phyloP scores from a whole-genome alignment of 352 stramenopile species.

The Phytophthora tentaculata region DNA sequence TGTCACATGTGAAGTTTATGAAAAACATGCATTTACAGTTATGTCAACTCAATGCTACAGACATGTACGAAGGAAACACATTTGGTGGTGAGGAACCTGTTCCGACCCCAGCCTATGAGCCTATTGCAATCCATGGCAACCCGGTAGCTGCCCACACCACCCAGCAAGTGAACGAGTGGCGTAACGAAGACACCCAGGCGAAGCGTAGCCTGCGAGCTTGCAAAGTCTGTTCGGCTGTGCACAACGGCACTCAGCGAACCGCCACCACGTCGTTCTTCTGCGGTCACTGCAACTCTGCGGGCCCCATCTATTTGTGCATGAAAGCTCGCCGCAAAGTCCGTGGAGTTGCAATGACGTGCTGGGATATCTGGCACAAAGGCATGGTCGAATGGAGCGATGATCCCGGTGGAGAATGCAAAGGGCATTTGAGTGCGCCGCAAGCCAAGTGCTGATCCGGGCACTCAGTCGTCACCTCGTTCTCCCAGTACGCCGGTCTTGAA shows the following conservation, averaged over 20 bases:
- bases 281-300: neutral
- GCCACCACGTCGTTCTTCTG: neutral
- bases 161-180: too few species aligned
- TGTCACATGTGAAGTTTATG: constrained; percentile 4
- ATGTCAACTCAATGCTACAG: neutral
- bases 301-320: too few species aligned
- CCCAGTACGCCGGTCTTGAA: too few species aligned
- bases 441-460: neutral
- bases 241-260: neutral
- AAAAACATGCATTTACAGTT: neutral
- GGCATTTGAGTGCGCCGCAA: neutral
- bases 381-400: too few species aligned
- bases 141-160: too few species aligned
- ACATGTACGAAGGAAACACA: constrained; percentile 1
- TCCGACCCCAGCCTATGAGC: too few species aligned
- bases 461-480: too few species aligned
- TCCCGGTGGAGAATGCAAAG: too few species aligned
- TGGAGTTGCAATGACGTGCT: too few species aligned
- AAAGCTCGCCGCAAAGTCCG: too few species aligned
- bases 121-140: too few species aligned
- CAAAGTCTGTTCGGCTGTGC: neutral
- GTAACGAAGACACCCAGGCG: neutral
- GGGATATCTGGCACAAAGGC: too few species aligned
- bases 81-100: neutral
- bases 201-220: neutral